Base-by-base conservation (phyloP, 768 basidiomycete genomes). In the Bullera alba region DNA sequence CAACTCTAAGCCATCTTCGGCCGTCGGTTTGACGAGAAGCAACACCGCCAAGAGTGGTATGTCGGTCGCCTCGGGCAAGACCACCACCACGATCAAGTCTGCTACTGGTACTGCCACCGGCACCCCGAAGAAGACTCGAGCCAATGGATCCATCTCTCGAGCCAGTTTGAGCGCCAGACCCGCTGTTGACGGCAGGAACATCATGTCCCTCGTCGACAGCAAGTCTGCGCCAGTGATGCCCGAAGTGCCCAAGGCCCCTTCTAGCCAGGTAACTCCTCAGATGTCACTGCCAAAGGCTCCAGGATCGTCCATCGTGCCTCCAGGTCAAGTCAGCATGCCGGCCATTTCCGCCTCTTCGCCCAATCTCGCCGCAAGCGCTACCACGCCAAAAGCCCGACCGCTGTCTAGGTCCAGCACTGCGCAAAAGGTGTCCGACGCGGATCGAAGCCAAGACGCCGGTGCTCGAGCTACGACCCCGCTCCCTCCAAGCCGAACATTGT, bases 171-270 rank as follows among this genome's bases (percentile, higher is more conserved):
- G 32, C 1, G 2, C 39, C 16, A 53, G 48, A 17, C 63, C 54
- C 32, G 65, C 63, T 23, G 57, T 54, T 6, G 51, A 51, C 25
- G 58, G 56, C 1, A 52, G 58, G 10, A 65, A 49, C 47, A 65
- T 69, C 54, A 69, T 69, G 67, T 52, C 54, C 8, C 51, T 69
- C 0, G 61, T 69, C n/a, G 59, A 65, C 28, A 39, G 28, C 5
- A 29, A 43, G 16, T 12, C 43, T 5, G 22, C 52, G 14, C 67
- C 71, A 4, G 50, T 47, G 29, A 66, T 72, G 69, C 63, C 61
- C 10, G 71, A 72, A 8, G 59, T 72, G 1, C 71, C 71, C 14
- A 72, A 70, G 42, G 71, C 71, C 1, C 71, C 71, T 14, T 56
- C 58, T 35, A 61, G 58, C 35, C 66, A 70, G 19, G 67, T 70